Percentiles rank a stretch among this genome's conserved stretches.
Conservation (phyloP, 2,329 filamentous ascomycete genomes). For the Penicillium sp. region DNA sequence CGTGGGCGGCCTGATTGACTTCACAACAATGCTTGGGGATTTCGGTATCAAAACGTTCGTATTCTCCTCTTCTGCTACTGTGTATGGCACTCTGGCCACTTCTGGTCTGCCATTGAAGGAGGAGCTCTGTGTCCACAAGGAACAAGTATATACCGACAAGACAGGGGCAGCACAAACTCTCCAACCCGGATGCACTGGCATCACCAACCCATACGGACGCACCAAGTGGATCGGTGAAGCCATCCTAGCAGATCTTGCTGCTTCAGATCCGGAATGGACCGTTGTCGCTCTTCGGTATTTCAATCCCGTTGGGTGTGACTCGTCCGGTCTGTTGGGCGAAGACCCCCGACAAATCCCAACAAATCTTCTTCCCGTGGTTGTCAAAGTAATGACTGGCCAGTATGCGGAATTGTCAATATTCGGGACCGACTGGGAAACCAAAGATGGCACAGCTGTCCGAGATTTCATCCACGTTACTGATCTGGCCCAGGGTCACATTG, state of each 20-base stretch:
- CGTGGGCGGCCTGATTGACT: conserved; percentile 62
- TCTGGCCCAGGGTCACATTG: conserved; percentile 63
- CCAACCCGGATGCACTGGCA: conserved; percentile 54
- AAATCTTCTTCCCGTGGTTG: conserved; percentile 65
- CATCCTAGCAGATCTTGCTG: conserved; percentile 62
- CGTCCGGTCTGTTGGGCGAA: conserved; percentile 64
- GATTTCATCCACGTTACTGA: conserved; percentile 70
- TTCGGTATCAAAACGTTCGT: conserved; percentile 66
- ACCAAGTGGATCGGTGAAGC: conserved; percentile 69
- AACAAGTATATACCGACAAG: conserved; percentile 47
- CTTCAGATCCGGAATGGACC: conserved; percentile 61
- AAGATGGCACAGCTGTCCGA: conserved; percentile 65
- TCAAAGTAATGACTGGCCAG: conserved; percentile 60
- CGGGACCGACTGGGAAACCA: conserved; percentile 65
- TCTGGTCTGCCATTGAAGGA: conserved; percentile 55
- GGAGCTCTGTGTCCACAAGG: conserved; percentile 56
- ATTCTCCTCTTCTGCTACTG: conserved; percentile 67
- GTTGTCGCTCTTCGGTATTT: conserved; percentile 67
- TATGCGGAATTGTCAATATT: conserved; percentile 60
- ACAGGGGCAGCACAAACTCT: conserved; percentile 45
- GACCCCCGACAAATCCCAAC: conserved; percentile 62
- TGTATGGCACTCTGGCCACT: conserved; percentile 60
- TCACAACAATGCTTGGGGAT: conserved; percentile 58
- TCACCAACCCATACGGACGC: conserved; percentile 66
- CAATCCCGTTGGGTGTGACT: conserved; percentile 67